phyloP scores from a whole-genome alignment of 2,329 filamentous ascomycete species.

The Chalaropsis thielavioides region DNA sequence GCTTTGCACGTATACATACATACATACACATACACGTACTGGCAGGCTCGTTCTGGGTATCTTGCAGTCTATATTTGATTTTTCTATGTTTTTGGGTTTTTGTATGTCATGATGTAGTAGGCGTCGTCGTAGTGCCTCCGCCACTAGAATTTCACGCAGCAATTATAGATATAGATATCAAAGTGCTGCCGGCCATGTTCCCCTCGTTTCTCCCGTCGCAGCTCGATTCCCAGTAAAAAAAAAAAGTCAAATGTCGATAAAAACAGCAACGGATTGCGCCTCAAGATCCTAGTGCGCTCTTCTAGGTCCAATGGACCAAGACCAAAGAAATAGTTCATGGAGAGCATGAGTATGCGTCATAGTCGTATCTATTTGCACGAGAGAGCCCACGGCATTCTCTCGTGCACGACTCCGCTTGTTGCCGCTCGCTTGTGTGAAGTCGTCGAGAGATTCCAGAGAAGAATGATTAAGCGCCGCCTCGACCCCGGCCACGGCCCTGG shows the following conservation, averaged over 20 bases:
- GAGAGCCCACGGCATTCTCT: background rate
- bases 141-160: background rate
- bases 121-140: background rate
- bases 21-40: background rate
- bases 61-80: slow-evolving; percentile 13
- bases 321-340: slow-evolving; percentile 1
- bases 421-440: background rate
- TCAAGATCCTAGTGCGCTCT: background rate
- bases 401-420: background rate
- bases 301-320: background rate
- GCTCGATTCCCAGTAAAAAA: background rate
- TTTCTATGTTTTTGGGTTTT: slow-evolving; percentile 17
- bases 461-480: slow-evolving; percentile 21
- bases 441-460: background rate
- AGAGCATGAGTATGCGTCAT: slow-evolving; percentile 1
- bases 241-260: slow-evolving; percentile 2
- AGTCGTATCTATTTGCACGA: background rate
- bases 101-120: background rate
- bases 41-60: slow-evolving; percentile 10
- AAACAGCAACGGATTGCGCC: background rate
- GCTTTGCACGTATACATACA: background rate
- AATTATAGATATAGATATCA: background rate
- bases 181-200: background rate
- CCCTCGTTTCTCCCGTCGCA: background rate
- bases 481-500: slow-evolving; percentile 29